A percentile compares a stretch with the other conserved stretches of the same genome.
Evolutionary conservation across 2,329 filamentous ascomycete genomes (phyloP).

Genomic region (Venturia effusa): DNA sequence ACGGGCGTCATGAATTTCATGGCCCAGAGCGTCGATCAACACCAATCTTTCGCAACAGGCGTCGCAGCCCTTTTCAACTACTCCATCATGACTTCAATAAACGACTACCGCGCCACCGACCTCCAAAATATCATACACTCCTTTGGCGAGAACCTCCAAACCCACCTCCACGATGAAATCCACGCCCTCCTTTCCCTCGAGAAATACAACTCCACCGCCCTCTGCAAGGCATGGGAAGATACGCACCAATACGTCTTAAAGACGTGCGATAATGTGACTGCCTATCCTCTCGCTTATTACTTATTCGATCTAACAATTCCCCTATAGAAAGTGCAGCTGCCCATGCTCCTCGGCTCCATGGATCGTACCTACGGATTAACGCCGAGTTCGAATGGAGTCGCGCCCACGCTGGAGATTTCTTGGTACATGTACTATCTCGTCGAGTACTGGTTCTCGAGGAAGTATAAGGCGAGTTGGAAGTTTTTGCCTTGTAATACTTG

Average conservation of each 20-base stretch:
- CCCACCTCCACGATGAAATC: constrained; percentile 18
- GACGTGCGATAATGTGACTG: constrained; percentile 13
- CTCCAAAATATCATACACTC: constrained; percentile 15
- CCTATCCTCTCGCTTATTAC: not conserved
- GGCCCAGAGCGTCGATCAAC: constrained; percentile 23
- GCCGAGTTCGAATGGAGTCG: constrained; percentile 17
- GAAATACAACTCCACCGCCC: constrained; percentile 13
- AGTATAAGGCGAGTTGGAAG: constrained; percentile 23
- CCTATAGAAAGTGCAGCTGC: constrained; percentile 21
- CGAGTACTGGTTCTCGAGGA: constrained; percentile 21
- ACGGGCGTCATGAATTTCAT: constrained; percentile 16
- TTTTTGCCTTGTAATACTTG: constrained; percentile 26
- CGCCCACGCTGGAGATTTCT: constrained; percentile 24
- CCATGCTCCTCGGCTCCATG: constrained; percentile 25
- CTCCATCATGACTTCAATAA: constrained; percentile 11
- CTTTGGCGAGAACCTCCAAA: constrained; percentile 15
- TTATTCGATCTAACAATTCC: constrained; percentile 11
- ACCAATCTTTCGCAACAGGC: constrained; percentile 20
- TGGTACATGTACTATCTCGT: constrained; percentile 26
- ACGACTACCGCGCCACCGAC: constrained; percentile 13
- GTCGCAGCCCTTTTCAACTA: constrained; percentile 20
- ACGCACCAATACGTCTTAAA: constrained; percentile 9
- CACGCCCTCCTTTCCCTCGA: constrained; percentile 15
- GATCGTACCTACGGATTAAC: constrained; percentile 22
- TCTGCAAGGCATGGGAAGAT: constrained; percentile 15